Conservation (phyloP, 768 basidiomycete genomes). For the Boletellus ananas region DNA sequence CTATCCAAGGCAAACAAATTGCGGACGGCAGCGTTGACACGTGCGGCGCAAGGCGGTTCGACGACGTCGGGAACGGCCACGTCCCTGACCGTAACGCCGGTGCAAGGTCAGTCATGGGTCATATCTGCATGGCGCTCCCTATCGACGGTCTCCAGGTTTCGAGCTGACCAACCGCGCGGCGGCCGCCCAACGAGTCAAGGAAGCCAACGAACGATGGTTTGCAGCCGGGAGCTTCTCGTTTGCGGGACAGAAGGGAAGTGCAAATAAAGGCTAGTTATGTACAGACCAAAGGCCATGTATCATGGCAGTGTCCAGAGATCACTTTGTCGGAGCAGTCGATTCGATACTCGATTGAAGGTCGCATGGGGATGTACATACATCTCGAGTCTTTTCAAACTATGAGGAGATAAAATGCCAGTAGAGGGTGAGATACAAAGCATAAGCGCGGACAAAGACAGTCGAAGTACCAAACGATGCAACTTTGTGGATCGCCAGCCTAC, state of each 20-base stretch:
- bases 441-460: neutral
- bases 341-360: slow-evolving; percentile 3
- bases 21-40: slow-evolving; percentile 78
- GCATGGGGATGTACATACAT: slow-evolving; percentile 14
- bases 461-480: neutral
- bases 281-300: neutral
- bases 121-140: neutral
- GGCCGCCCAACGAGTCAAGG: slow-evolving; percentile 82
- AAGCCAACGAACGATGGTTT: slow-evolving; percentile 98
- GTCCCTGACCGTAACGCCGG: slow-evolving; percentile 90
- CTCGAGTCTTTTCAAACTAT: slow-evolving; percentile 12
- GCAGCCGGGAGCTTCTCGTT: slow-evolving; percentile 81
- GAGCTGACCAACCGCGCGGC: slow-evolving; percentile 93
- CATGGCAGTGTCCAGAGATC: neutral
- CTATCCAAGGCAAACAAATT: slow-evolving; percentile 93
- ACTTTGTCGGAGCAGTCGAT: neutral
- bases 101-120: slow-evolving; percentile 62
- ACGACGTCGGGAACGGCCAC: slow-evolving; percentile 80
- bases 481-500: slow-evolving; percentile 4
- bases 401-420: slow-evolving; percentile 18
- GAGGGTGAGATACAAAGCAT: slow-evolving; percentile 1
- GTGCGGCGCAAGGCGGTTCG: slow-evolving; percentile 58
- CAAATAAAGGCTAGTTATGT: slow-evolving; percentile 18
- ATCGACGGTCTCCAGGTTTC: slow-evolving; percentile 50
- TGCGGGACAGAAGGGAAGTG: slow-evolving; percentile 52